Percentiles rank a stretch among this genome's conserved stretches.
Conservation (phyloP, 108 stramenopile genomes). For the Cylindrotheca closterium region DNA sequence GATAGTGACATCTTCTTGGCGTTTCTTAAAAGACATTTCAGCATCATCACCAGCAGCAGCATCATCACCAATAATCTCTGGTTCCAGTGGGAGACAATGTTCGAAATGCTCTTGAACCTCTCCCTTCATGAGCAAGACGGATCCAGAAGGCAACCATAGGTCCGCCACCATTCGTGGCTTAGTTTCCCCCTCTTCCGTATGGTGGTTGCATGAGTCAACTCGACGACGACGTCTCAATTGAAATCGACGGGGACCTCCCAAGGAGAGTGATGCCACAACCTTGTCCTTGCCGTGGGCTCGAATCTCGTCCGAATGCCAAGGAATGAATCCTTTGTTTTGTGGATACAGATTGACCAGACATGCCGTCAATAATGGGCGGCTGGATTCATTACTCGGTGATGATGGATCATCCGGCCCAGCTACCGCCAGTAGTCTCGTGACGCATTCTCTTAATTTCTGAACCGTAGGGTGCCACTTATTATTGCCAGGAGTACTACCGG, state of each 20-base stretch:
- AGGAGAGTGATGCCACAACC: constrained; percentile 8
- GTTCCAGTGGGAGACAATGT: constrained; percentile 8
- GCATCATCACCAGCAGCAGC: neutral
- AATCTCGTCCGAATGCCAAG: constrained; percentile 15
- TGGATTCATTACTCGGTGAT: too few relatives aligned
- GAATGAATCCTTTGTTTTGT: constrained; percentile 1
- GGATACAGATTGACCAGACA: constrained; percentile 12
- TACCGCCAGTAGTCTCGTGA: too few relatives aligned
- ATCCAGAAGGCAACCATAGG: constrained; percentile 7
- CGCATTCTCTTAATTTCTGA: neutral
- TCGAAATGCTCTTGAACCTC: constrained; percentile 9
- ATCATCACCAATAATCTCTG: neutral
- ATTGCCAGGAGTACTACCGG: neutral
- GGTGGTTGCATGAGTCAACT: too few relatives aligned
- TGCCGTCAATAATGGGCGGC: constrained; percentile 1
- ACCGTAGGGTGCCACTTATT: constrained; percentile 1
- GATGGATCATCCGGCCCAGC: too few relatives aligned
- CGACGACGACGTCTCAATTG: neutral
- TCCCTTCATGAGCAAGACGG: constrained; percentile 8
- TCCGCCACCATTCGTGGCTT: neutral
- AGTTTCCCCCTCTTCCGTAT: neutral
- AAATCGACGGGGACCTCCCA: constrained; percentile 14
- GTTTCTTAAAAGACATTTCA: too few relatives aligned
- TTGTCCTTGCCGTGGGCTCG: constrained; percentile 9
- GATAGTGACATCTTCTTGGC: too few relatives aligned